Percentiles rank a stretch among this genome's conserved stretches.
Conservation (phyloP, 179 eudicot species). For the Spinacia oleracea region DNA sequence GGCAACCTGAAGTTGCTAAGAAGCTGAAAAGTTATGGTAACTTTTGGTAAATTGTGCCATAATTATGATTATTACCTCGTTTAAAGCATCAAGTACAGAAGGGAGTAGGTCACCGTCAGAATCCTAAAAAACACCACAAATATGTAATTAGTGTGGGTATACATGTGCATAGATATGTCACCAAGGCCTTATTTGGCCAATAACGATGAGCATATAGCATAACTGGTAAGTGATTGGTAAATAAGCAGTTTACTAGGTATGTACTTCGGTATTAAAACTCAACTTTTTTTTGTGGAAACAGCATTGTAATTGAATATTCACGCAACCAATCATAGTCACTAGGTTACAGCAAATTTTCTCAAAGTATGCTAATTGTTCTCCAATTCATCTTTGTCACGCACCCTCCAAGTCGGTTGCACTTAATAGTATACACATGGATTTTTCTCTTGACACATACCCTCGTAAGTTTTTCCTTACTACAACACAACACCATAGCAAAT, state of each 20-base stretch:
- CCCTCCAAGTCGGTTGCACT: not conserved
- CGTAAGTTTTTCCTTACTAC: not conserved
- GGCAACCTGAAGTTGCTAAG: not conserved
- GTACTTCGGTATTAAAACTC: not conserved
- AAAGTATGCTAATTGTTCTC: not conserved
- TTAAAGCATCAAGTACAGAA: constrained; percentile 90
- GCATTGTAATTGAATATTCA: not conserved
- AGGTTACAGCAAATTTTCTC: not conserved
- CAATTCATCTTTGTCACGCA: not conserved
- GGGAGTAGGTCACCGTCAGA: constrained; percentile 92
- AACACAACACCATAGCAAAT: not conserved
- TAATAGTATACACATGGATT: not conserved
- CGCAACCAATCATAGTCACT: not conserved
- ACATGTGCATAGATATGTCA: not conserved
- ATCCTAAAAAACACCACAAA: constrained; percentile 51
- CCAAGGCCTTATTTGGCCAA: not conserved
- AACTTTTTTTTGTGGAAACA: not conserved
- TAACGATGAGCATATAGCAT: constrained; percentile 4
- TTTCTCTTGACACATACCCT: constrained; percentile 5
- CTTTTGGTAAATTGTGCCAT: not conserved
- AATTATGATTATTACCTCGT: constrained; percentile 66
- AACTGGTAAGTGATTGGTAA: not conserved
- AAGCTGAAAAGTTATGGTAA: not conserved
- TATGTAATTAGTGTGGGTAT: constrained; percentile 15
- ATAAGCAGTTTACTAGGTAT: not conserved